Base-by-base conservation (phyloP, 257 asterid species). In the Lantana camara region DNA sequence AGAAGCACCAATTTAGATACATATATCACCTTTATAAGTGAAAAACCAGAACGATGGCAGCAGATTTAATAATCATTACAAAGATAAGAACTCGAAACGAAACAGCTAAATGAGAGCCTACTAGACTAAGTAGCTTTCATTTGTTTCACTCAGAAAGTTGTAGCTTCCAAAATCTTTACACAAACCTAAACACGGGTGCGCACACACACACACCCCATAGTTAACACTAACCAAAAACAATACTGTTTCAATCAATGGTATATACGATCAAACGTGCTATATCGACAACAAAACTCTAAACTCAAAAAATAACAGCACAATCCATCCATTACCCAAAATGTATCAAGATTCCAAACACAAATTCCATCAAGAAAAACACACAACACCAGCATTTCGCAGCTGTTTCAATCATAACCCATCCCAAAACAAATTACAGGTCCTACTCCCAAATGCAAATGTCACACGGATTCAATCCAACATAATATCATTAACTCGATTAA, bases 121-220 rank as follows among this genome's bases (percentile, higher is more conserved):
- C 27, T 32, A 41, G 13, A 56, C 49, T 4, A 54, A 21, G 52
- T 23, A 15, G 24, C 29, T n/a, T 70, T 22, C 59, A 21, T 22
- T 35, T 58, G 45, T 15, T 20, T n/a, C 66, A 7, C 3, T 5
- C 8, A 5, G 9, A 34, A n/a, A n/a, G n/a, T n/a, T n/a, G n/a
- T 37, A 65, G 21, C 44, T 35, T 63, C 16, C 51, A 20, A 17
- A 15, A 63, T 14, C 71, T 35, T 37, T 22, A 46, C n/a, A 24
- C 30, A 42, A 6, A 35, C 53, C 1, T 14, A n/a, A 34, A 9
- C n/a, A n/a, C n/a, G n/a, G n/a, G n/a, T n/a, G n/a, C n/a, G 22
- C 17, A 21, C 11, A n/a, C 0, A 44, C 50, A 16, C 61, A 38
- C 10, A 34, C 38, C 22, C 30, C 2, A 21, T 1, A 9, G 4